Conservation (phyloP, 148 eudicot genomes). For the Fagopyrum homotropicum region DNA sequence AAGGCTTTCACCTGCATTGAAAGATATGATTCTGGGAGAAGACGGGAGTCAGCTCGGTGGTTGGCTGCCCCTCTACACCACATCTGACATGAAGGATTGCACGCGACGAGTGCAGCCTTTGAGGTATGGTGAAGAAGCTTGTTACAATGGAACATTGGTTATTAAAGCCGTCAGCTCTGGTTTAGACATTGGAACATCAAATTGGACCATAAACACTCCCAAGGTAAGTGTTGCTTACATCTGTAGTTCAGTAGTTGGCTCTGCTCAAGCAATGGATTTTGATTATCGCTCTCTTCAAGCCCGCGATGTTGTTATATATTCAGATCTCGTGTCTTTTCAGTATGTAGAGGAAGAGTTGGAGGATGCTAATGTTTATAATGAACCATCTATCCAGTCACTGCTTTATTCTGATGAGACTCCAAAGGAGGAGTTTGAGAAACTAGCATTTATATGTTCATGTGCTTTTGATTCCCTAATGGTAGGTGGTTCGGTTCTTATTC, state of each 20-base stretch:
- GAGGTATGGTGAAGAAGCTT: constrained; percentile 70
- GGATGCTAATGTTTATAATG: constrained; percentile 20
- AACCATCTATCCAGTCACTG: constrained; percentile 21
- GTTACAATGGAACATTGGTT: constrained; percentile 57
- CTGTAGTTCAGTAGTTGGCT: constrained; percentile 29
- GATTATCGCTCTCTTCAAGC: constrained; percentile 61
- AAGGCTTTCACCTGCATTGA: constrained; percentile 43
- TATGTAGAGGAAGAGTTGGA: constrained; percentile 24
- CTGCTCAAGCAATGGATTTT: constrained; percentile 55
- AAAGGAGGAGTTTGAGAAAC: constrained; percentile 58
- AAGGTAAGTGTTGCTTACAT: constrained; percentile 41
- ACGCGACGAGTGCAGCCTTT: constrained; percentile 45
- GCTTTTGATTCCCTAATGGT: constrained; percentile 52
- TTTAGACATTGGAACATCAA: constrained; percentile 79
- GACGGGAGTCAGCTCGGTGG: constrained; percentile 58
- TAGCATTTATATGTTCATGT: constrained; percentile 57
- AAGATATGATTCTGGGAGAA: constrained; percentile 46
- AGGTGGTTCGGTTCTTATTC: constrained; percentile 79
- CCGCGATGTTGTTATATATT: constrained; percentile 50
- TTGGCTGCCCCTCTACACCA: constrained; percentile 67
- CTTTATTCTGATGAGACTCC: constrained; percentile 40
- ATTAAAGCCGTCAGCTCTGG: constrained; percentile 81
- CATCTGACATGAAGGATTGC: not conserved
- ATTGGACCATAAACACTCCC: constrained; percentile 69
- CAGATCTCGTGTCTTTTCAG: constrained; percentile 45